phyloP scores from a whole-genome alignment of 2,329 filamentous ascomycete species.

The Magnaporthales sp. region DNA sequence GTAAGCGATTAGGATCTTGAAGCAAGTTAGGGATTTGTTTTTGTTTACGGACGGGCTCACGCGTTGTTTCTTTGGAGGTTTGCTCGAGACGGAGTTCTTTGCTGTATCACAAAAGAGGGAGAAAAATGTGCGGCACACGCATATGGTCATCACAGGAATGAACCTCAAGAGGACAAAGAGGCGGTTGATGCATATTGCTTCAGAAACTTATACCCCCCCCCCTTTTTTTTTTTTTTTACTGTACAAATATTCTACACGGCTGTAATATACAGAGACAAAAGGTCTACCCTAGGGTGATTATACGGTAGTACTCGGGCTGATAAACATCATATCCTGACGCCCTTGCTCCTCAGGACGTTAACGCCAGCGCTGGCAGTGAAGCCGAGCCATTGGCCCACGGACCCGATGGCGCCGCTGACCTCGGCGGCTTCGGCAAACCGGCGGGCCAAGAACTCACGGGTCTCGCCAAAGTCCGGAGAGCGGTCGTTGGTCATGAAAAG shows the following conservation, averaged over 20 bases:
- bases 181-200: not conserved
- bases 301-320: not conserved
- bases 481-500: conserved; percentile 90
- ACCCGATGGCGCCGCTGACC: conserved; percentile 52
- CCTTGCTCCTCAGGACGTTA: conserved; percentile 82
- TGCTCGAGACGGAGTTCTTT: not conserved
- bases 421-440: conserved; percentile 61
- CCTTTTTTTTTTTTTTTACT: not conserved
- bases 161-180: not conserved
- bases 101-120: not conserved
- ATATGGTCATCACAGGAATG: not conserved
- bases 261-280: not conserved
- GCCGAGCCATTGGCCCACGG: conserved; percentile 67
- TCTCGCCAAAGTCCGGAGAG: conserved; percentile 65
- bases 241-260: not conserved
- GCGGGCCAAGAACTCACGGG: conserved; percentile 69
- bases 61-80: not conserved
- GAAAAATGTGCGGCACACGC: not conserved
- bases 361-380: conserved; percentile 71
- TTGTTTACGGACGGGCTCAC: not conserved
- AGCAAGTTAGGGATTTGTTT: not conserved
- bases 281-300: not conserved
- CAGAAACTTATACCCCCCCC: not conserved
- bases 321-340: conserved; percentile 57
- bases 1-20: not conserved